Percentiles rank a stretch among this genome's conserved stretches.
phyloP scores from a whole-genome alignment of 2,329 filamentous ascomycete genomes.

The Thielaviopsis cerberus region DNA sequence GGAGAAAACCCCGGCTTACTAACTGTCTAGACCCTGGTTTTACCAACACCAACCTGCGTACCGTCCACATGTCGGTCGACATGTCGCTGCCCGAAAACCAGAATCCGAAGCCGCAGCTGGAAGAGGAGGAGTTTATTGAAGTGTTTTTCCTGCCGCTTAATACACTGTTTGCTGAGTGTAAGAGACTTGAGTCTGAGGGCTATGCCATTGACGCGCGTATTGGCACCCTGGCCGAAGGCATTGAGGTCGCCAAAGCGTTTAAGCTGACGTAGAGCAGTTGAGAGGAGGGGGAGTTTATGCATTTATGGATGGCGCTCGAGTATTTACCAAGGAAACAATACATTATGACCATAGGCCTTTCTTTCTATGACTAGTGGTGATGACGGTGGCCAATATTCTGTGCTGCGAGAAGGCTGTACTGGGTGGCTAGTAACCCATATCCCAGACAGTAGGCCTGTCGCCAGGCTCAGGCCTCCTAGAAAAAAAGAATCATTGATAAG shows the following conservation, averaged over 20 bases:
- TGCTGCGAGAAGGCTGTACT: no score
- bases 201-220: constrained; percentile 66
- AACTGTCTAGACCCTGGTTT: constrained; percentile 36
- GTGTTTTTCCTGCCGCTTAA: constrained; percentile 50
- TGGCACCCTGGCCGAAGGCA: constrained; percentile 59
- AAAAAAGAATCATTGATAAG: background rate
- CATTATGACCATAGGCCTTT: background rate
- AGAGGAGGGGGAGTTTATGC: background rate
- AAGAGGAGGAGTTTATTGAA: constrained; percentile 70
- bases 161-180: constrained; percentile 47
- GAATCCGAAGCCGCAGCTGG: constrained; percentile 47
- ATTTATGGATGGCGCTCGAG: background rate
- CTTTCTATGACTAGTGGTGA: no score
- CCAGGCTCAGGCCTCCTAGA: background rate
- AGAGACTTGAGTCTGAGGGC: constrained; percentile 47
- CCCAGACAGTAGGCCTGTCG: background rate
- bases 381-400: no score
- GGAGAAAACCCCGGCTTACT: background rate
- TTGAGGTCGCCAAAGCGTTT: constrained; percentile 48
- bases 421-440: no score
- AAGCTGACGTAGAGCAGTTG: constrained; percentile 19
- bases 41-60: constrained; percentile 47
- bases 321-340: background rate
- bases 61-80: constrained; percentile 58
- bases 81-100: constrained; percentile 50